phyloP scores from a whole-genome alignment of 768 basidiomycete species.

The Chalciporus piperatus region DNA sequence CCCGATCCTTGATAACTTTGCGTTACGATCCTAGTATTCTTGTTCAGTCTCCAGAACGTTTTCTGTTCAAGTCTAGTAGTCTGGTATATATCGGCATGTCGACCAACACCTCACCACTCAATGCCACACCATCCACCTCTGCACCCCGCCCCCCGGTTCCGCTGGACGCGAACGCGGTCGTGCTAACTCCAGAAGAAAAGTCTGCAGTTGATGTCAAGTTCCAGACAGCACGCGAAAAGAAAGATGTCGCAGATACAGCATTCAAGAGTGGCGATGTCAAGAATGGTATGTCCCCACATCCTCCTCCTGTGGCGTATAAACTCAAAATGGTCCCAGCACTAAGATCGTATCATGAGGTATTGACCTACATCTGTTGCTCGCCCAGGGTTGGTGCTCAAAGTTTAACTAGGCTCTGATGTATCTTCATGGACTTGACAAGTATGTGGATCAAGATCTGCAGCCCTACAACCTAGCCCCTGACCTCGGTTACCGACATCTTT shows the following conservation, averaged over 20 bases:
- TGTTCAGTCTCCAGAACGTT: neutral
- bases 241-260: constrained; percentile 62
- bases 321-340: constrained; percentile 48
- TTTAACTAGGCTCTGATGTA: constrained; percentile 61
- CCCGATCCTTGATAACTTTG: no score
- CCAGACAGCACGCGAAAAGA: constrained; percentile 60
- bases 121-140: constrained; percentile 1
- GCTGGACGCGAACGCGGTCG: constrained; percentile 22
- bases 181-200: constrained; percentile 17
- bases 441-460: constrained; percentile 21
- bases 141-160: neutral
- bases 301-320: constrained; percentile 3
- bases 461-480: constrained; percentile 2
- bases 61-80: neutral
- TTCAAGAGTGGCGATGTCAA: constrained; percentile 65
- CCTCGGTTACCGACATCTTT: constrained; percentile 1
- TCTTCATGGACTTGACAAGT: constrained; percentile 78
- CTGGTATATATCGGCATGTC: constrained; percentile 14
- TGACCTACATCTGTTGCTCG: neutral
- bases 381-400: constrained; percentile 2
- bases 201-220: constrained; percentile 48
- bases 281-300: constrained; percentile 43
- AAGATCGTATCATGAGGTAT: constrained; percentile 69
- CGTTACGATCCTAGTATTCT: neutral
- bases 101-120: neutral